Percentiles rank a stretch among this genome's conserved stretches.
phyloP scores from a whole-genome alignment of 495 filamentous ascomycete species.

The Xylaria scruposa region DNA sequence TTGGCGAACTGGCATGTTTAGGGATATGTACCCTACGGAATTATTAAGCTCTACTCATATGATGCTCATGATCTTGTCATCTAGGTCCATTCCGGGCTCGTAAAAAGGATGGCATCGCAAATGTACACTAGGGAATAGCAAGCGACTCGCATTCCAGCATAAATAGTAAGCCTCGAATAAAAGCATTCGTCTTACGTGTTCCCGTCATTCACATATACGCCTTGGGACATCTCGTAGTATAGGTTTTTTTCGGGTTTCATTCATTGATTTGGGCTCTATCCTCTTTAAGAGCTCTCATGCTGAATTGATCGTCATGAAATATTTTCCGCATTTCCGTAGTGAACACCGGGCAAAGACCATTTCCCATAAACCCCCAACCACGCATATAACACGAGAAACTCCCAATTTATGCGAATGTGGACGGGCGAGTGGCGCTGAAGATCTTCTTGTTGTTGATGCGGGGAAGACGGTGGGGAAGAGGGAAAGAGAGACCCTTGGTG shows the following conservation, averaged over 20 bases:
- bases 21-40: slow-evolving; percentile 25
- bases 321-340: slow-evolving; percentile 59
- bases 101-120: neutral
- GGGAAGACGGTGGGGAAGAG: slow-evolving; percentile 92
- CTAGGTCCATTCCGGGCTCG: neutral
- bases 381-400: slow-evolving; percentile 45
- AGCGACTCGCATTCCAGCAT: neutral
- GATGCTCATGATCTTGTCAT: neutral
- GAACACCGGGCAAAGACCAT: slow-evolving; percentile 59
- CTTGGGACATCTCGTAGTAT: slow-evolving; percentile 9
- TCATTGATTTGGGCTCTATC: slow-evolving; percentile 31
- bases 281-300: slow-evolving; percentile 41
- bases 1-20: neutral
- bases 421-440: slow-evolving; percentile 88
- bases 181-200: neutral
- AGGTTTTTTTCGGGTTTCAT: slow-evolving; percentile 30
- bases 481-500: slow-evolving; percentile 94
- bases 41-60: slow-evolving; percentile 32
- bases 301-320: slow-evolving; percentile 47
- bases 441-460: slow-evolving; percentile 82
- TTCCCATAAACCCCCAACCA: slow-evolving; percentile 52
- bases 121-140: slow-evolving; percentile 4
- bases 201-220: neutral
- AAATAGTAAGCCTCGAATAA: neutral
- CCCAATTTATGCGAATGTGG: slow-evolving; percentile 72